Percentiles rank a stretch among this genome's conserved stretches.
Evolutionary conservation across 2,329 filamentous ascomycete species (phyloP).

Genomic region (Talaromyces sp.): DNA sequence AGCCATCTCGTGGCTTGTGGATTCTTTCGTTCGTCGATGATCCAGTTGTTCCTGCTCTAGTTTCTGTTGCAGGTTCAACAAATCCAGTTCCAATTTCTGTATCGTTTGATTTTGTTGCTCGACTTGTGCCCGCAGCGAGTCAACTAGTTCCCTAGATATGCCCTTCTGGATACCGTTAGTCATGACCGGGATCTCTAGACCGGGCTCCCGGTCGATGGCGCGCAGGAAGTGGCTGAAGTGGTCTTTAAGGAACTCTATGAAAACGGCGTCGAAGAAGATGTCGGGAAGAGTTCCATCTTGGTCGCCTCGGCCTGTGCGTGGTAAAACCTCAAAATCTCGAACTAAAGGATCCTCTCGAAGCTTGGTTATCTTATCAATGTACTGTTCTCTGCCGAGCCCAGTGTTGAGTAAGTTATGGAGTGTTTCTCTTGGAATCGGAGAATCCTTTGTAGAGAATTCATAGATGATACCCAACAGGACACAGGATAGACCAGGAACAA

Average conservation of each 20-base stretch:
- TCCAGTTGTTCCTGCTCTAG: slow-evolving; percentile 68
- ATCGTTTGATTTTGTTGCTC: slow-evolving; percentile 64
- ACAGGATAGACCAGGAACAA: slow-evolving; percentile 77
- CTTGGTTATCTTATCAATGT: slow-evolving; percentile 73
- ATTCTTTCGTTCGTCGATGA: slow-evolving; percentile 61
- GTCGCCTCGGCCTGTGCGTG: slow-evolving; percentile 58
- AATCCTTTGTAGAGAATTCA: slow-evolving; percentile 97
- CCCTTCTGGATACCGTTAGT: slow-evolving; percentile 78
- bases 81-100: slow-evolving; percentile 53
- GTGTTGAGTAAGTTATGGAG: slow-evolving; percentile 73
- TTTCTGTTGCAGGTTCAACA: slow-evolving; percentile 51
- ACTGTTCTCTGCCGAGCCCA: slow-evolving; percentile 77
- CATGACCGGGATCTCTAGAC: slow-evolving; percentile 74
- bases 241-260: slow-evolving; percentile 92
- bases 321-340: slow-evolving; percentile 82
- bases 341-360: slow-evolving; percentile 73
- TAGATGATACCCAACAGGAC: slow-evolving; percentile 84
- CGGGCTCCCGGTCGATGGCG: slow-evolving; percentile 86
- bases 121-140: slow-evolving; percentile 71
- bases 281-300: slow-evolving; percentile 60
- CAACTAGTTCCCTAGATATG: slow-evolving; percentile 88
- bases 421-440: slow-evolving; percentile 74
- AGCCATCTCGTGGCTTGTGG: slow-evolving; percentile 49
- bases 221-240: slow-evolving; percentile 82
- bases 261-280: slow-evolving; percentile 78